phyloP scores from a whole-genome alignment of 75 land plant species.

The Pinus tabuliformis region DNA sequence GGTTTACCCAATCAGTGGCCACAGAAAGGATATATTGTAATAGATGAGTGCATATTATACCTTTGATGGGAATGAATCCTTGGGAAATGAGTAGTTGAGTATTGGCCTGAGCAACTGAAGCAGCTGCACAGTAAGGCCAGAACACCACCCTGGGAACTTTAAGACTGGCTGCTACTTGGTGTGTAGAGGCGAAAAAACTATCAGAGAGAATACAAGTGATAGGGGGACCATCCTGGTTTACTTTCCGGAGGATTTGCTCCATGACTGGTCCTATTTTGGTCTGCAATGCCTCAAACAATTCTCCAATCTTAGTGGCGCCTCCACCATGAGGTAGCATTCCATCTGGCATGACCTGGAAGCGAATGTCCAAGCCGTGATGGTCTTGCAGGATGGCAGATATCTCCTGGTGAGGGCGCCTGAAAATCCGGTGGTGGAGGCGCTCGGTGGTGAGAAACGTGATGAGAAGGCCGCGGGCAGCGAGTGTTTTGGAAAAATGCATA shows the following conservation, averaged over 20 bases:
- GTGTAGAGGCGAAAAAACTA: not conserved
- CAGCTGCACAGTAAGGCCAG: conserved; percentile 6
- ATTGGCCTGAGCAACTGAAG: not conserved
- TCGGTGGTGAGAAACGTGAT: conserved; percentile 40
- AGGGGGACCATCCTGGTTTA: not conserved
- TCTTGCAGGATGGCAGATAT: not conserved
- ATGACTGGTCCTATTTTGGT: not conserved
- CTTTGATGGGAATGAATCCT: conserved; percentile 4
- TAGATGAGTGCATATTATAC: not conserved
- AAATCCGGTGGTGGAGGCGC: conserved; percentile 11
- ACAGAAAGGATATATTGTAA: too few relatives aligned
- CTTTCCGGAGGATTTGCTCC: not conserved
- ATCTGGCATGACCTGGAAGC: not conserved
- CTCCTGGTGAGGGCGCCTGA: not conserved
- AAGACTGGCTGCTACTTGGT: not conserved
- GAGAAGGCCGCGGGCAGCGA: conserved; percentile 29
- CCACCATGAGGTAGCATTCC: not conserved
- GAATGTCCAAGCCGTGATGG: not conserved
- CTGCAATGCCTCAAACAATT: not conserved
- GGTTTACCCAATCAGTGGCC: too few relatives aligned
- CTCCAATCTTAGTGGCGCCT: too few relatives aligned
- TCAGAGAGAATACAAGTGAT: conserved; percentile 5
- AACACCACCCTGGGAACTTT: conserved; percentile 4
- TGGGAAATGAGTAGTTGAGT: not conserved
- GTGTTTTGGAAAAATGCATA: conserved; percentile 20